Evolutionary conservation across 2,329 filamentous ascomycete species (phyloP).

Genomic region (Aspergillus quadrilineatus): DNA sequence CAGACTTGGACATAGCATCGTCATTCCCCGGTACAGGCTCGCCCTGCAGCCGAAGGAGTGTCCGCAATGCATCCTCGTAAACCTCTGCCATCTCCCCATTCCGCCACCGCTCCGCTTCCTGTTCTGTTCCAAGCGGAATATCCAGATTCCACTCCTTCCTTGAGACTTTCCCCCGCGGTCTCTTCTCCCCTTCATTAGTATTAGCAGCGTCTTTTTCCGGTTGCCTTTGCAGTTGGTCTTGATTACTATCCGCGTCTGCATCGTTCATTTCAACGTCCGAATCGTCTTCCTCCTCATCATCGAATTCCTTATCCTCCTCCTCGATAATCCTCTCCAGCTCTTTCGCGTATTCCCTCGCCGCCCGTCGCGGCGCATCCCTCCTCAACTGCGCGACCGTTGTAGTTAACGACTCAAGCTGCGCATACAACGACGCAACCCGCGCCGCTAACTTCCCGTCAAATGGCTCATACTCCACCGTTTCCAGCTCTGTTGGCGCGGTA

Average conservation of each 20-base stretch:
- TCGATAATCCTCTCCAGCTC: constrained; percentile 35
- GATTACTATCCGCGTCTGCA: constrained; percentile 13
- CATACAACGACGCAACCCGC: constrained; percentile 46
- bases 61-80: constrained; percentile 43
- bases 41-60: constrained; percentile 40
- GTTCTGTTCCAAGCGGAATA: constrained; percentile 32
- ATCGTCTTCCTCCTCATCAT: constrained; percentile 55
- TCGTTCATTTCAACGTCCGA: constrained; percentile 7
- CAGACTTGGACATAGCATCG: constrained; percentile 19
- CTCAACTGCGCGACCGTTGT: constrained; percentile 48
- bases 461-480: constrained; percentile 49
- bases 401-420: constrained; percentile 48
- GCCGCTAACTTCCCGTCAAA: constrained; percentile 47
- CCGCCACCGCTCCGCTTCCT: constrained; percentile 40
- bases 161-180: not conserved
- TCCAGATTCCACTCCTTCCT: constrained; percentile 29
- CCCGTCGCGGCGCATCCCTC: constrained; percentile 44
- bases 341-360: constrained; percentile 41
- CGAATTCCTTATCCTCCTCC: constrained; percentile 41
- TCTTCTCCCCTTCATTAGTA: not conserved
- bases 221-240: not conserved
- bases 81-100: constrained; percentile 44
- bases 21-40: constrained; percentile 27
- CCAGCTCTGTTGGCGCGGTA: constrained; percentile 31
- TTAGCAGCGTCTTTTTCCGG: not conserved